These are phyloP conservation scores for Vicia villosa DNA, from an alignment of 306 rosid genomes.

Conservation along the genomic window DNA sequence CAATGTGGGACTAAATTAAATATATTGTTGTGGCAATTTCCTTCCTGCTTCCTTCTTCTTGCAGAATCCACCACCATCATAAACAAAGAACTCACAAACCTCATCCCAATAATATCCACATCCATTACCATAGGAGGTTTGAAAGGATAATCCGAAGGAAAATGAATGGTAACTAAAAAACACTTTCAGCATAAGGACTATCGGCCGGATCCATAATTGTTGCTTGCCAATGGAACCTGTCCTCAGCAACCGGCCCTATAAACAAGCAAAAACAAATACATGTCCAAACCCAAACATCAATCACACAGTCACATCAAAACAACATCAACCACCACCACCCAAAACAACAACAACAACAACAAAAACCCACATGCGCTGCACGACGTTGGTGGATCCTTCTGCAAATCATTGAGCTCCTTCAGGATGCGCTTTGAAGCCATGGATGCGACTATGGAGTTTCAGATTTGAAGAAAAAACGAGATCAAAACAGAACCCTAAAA, in stretches of 20 bases:
- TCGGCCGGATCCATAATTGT: conserved; percentile 64
- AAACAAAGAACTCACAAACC: no score
- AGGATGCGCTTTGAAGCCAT: conserved; percentile 85
- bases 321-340: neutral
- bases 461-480: conserved; percentile 30
- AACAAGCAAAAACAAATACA: neutral
- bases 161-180: conserved; percentile 50
- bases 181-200: conserved; percentile 77
- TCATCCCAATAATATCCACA: neutral
- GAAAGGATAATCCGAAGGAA: conserved; percentile 57
- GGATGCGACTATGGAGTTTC: neutral
- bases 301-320: neutral
- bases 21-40: no score
- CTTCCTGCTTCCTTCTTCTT: no score
- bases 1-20: no score
- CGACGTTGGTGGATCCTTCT: conserved; percentile 87
- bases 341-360: no score
- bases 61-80: no score
- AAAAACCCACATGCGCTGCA: conserved; percentile 67
- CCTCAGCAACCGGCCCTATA: conserved; percentile 74
- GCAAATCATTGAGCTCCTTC: conserved; percentile 77
- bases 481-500: conserved; percentile 33
- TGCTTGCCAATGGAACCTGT: conserved; percentile 55
- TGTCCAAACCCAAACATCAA: neutral
- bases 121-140: conserved; percentile 72